Conservation (phyloP, 169 alveolate genomes). For the Babesia sp. region DNA sequence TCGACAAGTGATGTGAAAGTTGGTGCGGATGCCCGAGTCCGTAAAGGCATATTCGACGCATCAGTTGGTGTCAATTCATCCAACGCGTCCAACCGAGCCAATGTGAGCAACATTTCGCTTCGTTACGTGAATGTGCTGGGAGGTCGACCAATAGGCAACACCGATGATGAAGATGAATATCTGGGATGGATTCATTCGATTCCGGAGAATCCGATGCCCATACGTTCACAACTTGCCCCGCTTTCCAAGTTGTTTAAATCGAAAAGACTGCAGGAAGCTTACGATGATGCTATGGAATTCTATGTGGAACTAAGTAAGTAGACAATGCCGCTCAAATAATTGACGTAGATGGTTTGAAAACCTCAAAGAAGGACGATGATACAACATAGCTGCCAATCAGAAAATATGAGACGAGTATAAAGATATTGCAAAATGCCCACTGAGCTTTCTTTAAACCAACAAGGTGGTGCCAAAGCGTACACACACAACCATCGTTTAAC, state of each 20-base stretch:
- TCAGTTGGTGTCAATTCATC: slow-evolving; percentile 3
- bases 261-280: slow-evolving; percentile 37
- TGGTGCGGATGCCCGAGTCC: not conserved
- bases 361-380: not conserved
- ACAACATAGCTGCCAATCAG: not conserved
- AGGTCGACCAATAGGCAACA: slow-evolving; percentile 47
- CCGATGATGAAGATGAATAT: slow-evolving; percentile 45
- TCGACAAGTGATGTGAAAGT: slow-evolving; percentile 4
- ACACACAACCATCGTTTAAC: not conserved
- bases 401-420: too few species aligned
- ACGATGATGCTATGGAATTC: slow-evolving; percentile 56
- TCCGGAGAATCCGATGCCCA: slow-evolving; percentile 65
- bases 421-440: not conserved
- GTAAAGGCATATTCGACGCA: not conserved
- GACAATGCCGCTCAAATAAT: not conserved
- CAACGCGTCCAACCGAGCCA: not conserved
- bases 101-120: slow-evolving; percentile 22
- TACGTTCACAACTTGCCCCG: slow-evolving; percentile 61
- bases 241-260: slow-evolving; percentile 48
- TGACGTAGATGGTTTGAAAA: slow-evolving; percentile 34
- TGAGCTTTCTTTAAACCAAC: not conserved
- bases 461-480: not conserved
- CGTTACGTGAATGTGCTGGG: slow-evolving; percentile 56
- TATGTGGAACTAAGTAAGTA: slow-evolving; percentile 53
- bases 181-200: slow-evolving; percentile 55